Percentiles rank a stretch among this genome's conserved stretches.
These are phyloP conservation scores for Collybia sordida DNA, from an alignment of 768 basidiomycete genomes.

Conservation along the genomic window DNA sequence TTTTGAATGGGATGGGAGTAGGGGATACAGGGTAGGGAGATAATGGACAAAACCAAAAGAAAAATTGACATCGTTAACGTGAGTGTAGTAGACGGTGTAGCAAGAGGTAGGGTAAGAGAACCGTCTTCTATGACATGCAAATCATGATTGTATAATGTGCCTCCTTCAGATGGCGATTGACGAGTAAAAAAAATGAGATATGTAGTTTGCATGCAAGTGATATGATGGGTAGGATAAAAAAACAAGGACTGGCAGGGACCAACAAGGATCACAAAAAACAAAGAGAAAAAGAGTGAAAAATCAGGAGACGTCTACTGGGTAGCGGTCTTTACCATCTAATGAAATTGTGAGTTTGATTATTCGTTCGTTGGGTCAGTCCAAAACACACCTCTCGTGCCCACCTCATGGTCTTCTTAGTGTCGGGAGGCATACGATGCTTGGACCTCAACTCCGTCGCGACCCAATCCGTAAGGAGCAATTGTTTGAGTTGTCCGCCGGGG, in stretches of 20 bases:
- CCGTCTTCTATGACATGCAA: constrained; percentile 60
- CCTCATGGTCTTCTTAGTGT: constrained; percentile 86
- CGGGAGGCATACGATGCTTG: constrained; percentile 69
- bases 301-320: constrained; percentile 56
- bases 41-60: background rate
- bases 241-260: constrained; percentile 18
- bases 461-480: constrained; percentile 78
- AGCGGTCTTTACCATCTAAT: constrained; percentile 76
- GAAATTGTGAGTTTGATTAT: background rate
- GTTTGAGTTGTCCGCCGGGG: constrained; percentile 79
- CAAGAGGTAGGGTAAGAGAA: constrained; percentile 15
- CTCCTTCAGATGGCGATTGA: constrained; percentile 70
- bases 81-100: constrained; percentile 9
- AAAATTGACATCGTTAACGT: constrained; percentile 3
- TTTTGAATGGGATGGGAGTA: constrained; percentile 12
- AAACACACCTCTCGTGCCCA: constrained; percentile 88
- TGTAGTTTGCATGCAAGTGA: constrained; percentile 54
- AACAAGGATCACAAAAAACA: constrained; percentile 17
- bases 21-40: constrained; percentile 14
- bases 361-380: constrained; percentile 1
- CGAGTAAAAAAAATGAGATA: constrained; percentile 29
- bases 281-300: constrained; percentile 17
- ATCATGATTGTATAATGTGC: constrained; percentile 53
- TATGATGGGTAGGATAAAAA: constrained; percentile 29
- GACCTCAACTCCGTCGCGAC: constrained; percentile 68